Base-by-base conservation (phyloP, 2,329 filamentous ascomycete species). In the Lojkania enalia region DNA sequence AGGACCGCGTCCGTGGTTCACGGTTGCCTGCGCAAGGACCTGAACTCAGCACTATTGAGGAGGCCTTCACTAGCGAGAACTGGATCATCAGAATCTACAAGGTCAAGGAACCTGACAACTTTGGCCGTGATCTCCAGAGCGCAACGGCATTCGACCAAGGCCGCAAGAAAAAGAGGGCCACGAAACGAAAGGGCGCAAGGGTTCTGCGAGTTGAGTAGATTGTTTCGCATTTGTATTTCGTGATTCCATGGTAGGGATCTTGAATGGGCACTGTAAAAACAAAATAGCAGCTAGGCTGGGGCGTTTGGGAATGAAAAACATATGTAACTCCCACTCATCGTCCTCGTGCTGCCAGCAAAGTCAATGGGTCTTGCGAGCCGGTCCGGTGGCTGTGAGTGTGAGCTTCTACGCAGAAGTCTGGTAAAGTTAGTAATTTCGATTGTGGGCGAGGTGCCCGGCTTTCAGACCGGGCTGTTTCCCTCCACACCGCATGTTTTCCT, bases 81-180 rank as follows among this genome's bases (percentile, higher is more conserved):
- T 99, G 94, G 94, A 99, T 99, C 71, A 97, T 99, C 69, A 83
- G 94, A 54, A 96, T 99, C 66, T 99, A 96, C 81, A 99, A 99
- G 81, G 94, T 99, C 75, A 99, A 99, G 78, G 91, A 96, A 63
- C 84, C 96, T 48, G 94, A 99, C 76, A 97, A 97, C 71, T 79
- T 99, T 55, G 92, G 90, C 43, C 84, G 94, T 69, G 90, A 96
- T 62, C 92, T 96, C 67, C 82, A 82, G 54, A 80, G 75, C 56
- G 83, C 81, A 1, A 73, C 76, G 20, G 81, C 85, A 5, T 92
- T 92, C 65, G 86, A 90, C 49, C 84, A 83, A 64, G 88, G 88
- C 27, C 83, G 86, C 71, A 91, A 90, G 82, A 90, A 87, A 81
- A 91, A 88, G 85, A 87, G 86, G 78, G 70, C 78, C 1, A 71